phyloP scores from a whole-genome alignment of 495 filamentous ascomycete genomes.

The Penicillium longicatenatum region DNA sequence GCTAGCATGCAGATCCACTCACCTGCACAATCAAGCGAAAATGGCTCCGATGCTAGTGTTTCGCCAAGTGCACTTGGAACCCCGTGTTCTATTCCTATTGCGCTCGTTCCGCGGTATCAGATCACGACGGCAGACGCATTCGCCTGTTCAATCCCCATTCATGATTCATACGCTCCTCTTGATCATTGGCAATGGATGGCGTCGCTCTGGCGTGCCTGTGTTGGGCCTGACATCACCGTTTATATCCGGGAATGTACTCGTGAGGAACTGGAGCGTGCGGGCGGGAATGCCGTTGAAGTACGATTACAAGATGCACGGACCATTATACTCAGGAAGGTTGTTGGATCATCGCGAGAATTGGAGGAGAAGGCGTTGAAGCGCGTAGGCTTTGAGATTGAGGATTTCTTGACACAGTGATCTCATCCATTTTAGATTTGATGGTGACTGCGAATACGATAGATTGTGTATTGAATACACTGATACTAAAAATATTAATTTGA shows the following conservation, averaged over 20 bases:
- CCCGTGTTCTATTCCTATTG: slow-evolving; percentile 56
- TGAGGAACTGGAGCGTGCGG: slow-evolving; percentile 48
- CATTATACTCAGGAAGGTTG: slow-evolving; percentile 58
- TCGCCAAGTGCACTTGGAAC: slow-evolving; percentile 22
- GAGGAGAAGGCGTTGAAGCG: slow-evolving; percentile 69
- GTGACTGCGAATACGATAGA: background rate
- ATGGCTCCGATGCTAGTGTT: slow-evolving; percentile 27
- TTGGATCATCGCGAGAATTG: slow-evolving; percentile 41
- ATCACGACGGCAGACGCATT: slow-evolving; percentile 76
- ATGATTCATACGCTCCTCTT: slow-evolving; percentile 73
- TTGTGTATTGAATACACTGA: background rate
- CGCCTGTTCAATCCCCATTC: slow-evolving; percentile 69
- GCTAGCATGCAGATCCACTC: slow-evolving; percentile 33
- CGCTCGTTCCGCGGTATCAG: slow-evolving; percentile 73
- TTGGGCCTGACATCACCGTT: slow-evolving; percentile 85
- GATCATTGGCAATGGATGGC: slow-evolving; percentile 99
- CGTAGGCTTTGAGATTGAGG: slow-evolving; percentile 80
- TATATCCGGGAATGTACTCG: slow-evolving; percentile 50
- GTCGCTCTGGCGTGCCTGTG: slow-evolving; percentile 85
- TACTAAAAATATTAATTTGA: background rate
- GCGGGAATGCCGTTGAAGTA: slow-evolving; percentile 52
- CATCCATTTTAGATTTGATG: background rate
- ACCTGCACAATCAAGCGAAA: slow-evolving; percentile 31
- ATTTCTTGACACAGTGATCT: slow-evolving; percentile 59
- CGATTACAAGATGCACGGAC: slow-evolving; percentile 53